phyloP scores from a whole-genome alignment of 2,329 filamentous ascomycete species.

The Furcasterigmium furcatum region DNA sequence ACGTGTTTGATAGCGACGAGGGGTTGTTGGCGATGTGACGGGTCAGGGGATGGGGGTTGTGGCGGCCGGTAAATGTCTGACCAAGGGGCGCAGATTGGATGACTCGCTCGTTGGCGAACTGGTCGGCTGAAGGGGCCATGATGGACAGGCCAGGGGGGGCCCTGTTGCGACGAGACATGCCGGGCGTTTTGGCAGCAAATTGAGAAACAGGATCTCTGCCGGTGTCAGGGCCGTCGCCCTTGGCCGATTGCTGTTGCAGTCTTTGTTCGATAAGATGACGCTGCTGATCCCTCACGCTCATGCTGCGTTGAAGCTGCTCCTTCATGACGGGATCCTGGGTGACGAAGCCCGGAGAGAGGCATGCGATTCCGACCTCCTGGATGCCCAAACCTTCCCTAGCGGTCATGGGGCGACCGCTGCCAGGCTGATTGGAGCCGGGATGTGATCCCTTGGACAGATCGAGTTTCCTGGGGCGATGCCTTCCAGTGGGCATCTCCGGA shows the following conservation, averaged over 20 bases:
- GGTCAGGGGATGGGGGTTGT: conserved; percentile 72
- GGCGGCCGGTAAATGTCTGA: conserved; percentile 90
- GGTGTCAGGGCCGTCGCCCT: conserved; percentile 62
- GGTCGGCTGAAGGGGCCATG: conserved; percentile 86
- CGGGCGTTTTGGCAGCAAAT: conserved; percentile 67
- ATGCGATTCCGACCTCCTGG: conserved; percentile 90
- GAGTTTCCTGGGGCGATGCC: conserved; percentile 73
- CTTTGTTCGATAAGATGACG: conserved; percentile 91
- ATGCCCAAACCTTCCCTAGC: conserved; percentile 77
- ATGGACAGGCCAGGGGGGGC: conserved; percentile 90
- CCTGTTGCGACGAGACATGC: conserved; percentile 70
- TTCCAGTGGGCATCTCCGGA: conserved; percentile 70
- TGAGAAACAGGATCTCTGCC: conserved; percentile 38
- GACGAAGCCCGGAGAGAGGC: conserved; percentile 90
- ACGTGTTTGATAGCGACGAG: conserved; percentile 77
- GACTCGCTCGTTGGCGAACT: conserved; percentile 90
- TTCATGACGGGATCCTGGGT: conserved; percentile 97
- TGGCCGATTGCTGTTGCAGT: conserved; percentile 74
- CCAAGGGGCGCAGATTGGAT: conserved; percentile 95
- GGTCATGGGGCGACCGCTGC: conserved; percentile 71
- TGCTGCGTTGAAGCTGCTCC: conserved; percentile 89
- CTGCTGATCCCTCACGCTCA: conserved; percentile 91
- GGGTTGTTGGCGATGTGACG: conserved; percentile 79
- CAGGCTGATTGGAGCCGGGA: conserved; percentile 48
- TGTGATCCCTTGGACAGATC: conserved; percentile 67